Percentiles rank a stretch among this genome's conserved stretches.
Evolutionary conservation across 2,329 filamentous ascomycete species (phyloP).

Genomic region (Plectosphaerella sp.): DNA sequence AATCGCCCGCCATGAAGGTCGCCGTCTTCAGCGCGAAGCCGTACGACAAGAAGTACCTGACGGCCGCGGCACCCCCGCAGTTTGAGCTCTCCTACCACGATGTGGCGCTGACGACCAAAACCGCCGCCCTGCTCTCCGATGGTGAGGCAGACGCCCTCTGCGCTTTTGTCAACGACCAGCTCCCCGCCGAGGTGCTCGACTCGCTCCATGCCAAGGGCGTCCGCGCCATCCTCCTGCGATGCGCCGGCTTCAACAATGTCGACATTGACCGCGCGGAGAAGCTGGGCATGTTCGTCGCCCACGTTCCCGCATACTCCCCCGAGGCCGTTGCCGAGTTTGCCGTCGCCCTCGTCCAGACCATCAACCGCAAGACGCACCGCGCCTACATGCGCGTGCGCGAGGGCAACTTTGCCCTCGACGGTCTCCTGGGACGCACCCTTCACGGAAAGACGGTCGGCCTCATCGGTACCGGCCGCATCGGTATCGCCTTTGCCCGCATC

Average conservation of each 20-base stretch:
- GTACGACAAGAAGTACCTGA: constrained; percentile 55
- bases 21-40: constrained; percentile 62
- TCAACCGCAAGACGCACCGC: constrained; percentile 64
- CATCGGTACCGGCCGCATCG: constrained; percentile 62
- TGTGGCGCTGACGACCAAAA: constrained; percentile 51
- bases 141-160: constrained; percentile 53
- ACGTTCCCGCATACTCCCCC: constrained; percentile 65
- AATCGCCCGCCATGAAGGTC: constrained; percentile 45
- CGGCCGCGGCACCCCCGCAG: constrained; percentile 30
- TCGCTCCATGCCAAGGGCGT: constrained; percentile 46
- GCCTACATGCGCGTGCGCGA: constrained; percentile 66
- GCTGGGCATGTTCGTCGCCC: constrained; percentile 57
- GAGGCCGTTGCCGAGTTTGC: constrained; percentile 68
- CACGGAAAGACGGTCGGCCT: constrained; percentile 63
- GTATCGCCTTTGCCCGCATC: constrained; percentile 56
- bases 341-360: constrained; percentile 61
- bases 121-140: constrained; percentile 42
- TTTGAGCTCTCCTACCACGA: constrained; percentile 54
- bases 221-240: constrained; percentile 58
- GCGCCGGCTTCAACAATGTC: constrained; percentile 66
- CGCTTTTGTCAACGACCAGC: constrained; percentile 63
- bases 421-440: constrained; percentile 57
- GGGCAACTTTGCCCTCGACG: constrained; percentile 63
- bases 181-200: constrained; percentile 46
- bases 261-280: constrained; percentile 51